phyloP scores from a whole-genome alignment of 192 early-diverging fungal genomes.

The Umbelopsis sp. region DNA sequence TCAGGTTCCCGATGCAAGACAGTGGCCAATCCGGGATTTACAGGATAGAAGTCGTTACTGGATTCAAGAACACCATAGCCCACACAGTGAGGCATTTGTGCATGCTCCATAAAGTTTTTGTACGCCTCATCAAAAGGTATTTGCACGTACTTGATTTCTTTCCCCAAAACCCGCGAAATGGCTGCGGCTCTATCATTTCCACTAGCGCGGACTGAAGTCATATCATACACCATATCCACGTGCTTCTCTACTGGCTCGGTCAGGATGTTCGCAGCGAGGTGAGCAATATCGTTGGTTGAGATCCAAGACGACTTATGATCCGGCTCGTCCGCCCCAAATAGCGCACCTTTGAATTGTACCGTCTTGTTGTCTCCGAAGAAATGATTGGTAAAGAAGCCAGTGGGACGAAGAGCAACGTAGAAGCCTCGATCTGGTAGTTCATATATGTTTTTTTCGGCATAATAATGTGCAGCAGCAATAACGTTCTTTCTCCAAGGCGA shows the following conservation, averaged over 20 bases:
- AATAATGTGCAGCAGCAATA: neutral
- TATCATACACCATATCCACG: slow-evolving; percentile 13
- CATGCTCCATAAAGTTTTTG: neutral
- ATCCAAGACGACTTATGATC: neutral
- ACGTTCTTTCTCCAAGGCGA: neutral
- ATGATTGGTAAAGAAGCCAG: slow-evolving; percentile 24
- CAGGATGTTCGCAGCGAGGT: slow-evolving; percentile 13
- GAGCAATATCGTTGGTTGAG: slow-evolving; percentile 23
- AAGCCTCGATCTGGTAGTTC: neutral
- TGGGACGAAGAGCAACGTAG: slow-evolving; percentile 23
- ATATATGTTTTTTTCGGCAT: neutral
- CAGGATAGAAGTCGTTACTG: neutral
- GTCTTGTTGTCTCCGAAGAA: neutral
- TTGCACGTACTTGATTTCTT: neutral
- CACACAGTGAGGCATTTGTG: neutral
- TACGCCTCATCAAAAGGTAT: neutral
- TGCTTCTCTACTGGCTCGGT: slow-evolving; percentile 24
- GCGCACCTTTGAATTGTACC: neutral
- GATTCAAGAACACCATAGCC: neutral
- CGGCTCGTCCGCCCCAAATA: neutral
- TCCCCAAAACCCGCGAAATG: slow-evolving; percentile 15
- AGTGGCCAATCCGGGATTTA: neutral
- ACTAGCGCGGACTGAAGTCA: neutral
- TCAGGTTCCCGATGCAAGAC: neutral
- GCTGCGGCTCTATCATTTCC: neutral